These are phyloP conservation scores for Pseudogymnoascus sp. DNA, from an alignment of 2,329 filamentous ascomycete genomes.

Conservation along the genomic window DNA sequence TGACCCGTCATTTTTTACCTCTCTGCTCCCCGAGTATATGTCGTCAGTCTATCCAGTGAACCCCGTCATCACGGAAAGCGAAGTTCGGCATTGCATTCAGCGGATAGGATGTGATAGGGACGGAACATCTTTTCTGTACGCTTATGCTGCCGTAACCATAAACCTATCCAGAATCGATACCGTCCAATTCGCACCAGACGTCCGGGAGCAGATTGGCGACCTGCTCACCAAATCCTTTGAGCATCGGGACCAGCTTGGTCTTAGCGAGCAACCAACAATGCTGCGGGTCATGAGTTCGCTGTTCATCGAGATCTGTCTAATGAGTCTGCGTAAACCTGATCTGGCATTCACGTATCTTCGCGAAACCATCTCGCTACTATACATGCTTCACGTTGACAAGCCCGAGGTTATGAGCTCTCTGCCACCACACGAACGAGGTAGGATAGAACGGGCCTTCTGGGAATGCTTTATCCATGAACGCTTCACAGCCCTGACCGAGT, in stretches of 20 bases:
- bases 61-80: conserved; percentile 35
- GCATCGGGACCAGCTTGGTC: conserved; percentile 29
- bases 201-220: conserved; percentile 22
- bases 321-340: conserved; percentile 39
- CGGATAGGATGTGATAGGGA: not conserved
- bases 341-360: conserved; percentile 42
- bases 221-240: conserved; percentile 28
- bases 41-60: conserved; percentile 38
- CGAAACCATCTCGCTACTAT: conserved; percentile 38
- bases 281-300: conserved; percentile 42
- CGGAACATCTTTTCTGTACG: conserved; percentile 33
- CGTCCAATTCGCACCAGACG: conserved; percentile 25
- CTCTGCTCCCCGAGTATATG: conserved; percentile 37
- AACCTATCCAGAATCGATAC: conserved; percentile 30
- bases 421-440: conserved; percentile 30
- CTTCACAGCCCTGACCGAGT: conserved; percentile 27
- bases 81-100: conserved; percentile 28
- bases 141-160: conserved; percentile 37
- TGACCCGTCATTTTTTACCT: conserved; percentile 30
- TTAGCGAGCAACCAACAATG: conserved; percentile 34
- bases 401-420: conserved; percentile 28
- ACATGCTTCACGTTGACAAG: conserved; percentile 37
- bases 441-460: conserved; percentile 45
- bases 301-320: conserved; percentile 44
- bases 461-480: conserved; percentile 48